Evolutionary conservation across 257 asterid genomes (phyloP), one percentile per base, ranked within the genome.

Genomic region (Fraxinus cuspidata): DNA sequence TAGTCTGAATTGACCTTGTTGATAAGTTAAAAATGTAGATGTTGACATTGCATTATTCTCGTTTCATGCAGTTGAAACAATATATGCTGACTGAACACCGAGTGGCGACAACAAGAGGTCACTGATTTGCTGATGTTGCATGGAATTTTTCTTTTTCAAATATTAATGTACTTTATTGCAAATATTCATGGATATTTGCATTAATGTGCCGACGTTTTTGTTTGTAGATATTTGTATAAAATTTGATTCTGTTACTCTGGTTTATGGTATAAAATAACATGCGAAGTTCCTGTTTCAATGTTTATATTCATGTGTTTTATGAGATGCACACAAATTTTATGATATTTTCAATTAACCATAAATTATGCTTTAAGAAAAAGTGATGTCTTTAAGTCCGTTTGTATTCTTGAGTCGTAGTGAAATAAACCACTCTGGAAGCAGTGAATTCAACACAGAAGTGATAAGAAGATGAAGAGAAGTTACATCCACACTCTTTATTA

Each of bases 131-230:
- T 63, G 32, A 27, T 63, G 34, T 63, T 63, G n/a, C 35, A 27
- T 23, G 25, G 27, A 53, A 2, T 56, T 56, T 27, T 63, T 0
- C 16, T 23, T 63, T 58, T 63, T 63, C 69, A 63, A 27, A 63
- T 23, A 4, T 27, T 63, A 27, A 11, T 25, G 69, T 31, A 63
- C 18, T 23, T 63, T 3, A 60, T 60, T 60, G 67, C 67, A 60
- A 60, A 60, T 60, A 60, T 60, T 18, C 67, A 60, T 60, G 67
- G 29, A 60, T 60, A 60, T 60, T 60, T 9, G 68, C 68, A 10
- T 60, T 63, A 27, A 63, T 63, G 18, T 63, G 35, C 16, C 1
- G 69, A 63, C 69, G 0, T 63, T 63, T 63, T 58, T 27, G 18
- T 0, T 63, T 63, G 69, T 63, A 27, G 69, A 63, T 25, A 27